Percentiles rank a stretch among this genome's conserved stretches.
These are phyloP conservation scores for Russula virescens DNA, from an alignment of 768 basidiomycete species.

Conservation along the genomic window DNA sequence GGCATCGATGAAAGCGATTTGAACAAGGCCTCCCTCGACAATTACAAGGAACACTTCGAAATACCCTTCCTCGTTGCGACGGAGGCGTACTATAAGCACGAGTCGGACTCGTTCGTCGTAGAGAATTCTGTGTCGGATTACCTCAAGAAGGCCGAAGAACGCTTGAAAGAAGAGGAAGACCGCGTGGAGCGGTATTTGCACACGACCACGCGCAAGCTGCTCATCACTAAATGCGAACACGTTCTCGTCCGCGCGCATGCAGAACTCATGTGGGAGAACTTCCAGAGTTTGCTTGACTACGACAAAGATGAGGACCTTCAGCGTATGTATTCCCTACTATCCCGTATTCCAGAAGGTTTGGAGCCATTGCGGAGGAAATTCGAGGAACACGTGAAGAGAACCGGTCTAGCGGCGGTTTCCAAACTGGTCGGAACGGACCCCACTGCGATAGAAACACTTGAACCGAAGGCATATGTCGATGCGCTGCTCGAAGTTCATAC, in stretches of 20 bases:
- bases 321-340: conserved; percentile 87
- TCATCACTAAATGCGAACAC: conserved; percentile 81
- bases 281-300: conserved; percentile 82
- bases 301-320: conserved; percentile 95
- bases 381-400: conserved; percentile 91
- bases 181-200: conserved; percentile 92
- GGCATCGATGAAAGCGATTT: conserved; percentile 90
- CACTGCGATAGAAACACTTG: conserved; percentile 55
- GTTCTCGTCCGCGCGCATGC: conserved; percentile 86
- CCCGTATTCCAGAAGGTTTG: conserved; percentile 84
- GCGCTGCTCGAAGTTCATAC: conserved; percentile 85
- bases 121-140: conserved; percentile 91
- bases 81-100: conserved; percentile 85
- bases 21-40: conserved; percentile 87
- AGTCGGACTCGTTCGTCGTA: conserved; percentile 85
- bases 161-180: conserved; percentile 90
- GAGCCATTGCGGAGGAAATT: conserved; percentile 90
- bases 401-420: conserved; percentile 76
- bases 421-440: conserved; percentile 55
- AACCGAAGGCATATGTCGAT: conserved; percentile 93
- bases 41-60: conserved; percentile 91
- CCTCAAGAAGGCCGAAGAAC: conserved; percentile 88
- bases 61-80: conserved; percentile 83
- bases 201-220: conserved; percentile 76
- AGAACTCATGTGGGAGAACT: conserved; percentile 85